These are phyloP conservation scores for Rhodomyrtus tomentosa DNA, from an alignment of 345 rosid species.

Conservation along the genomic window DNA sequence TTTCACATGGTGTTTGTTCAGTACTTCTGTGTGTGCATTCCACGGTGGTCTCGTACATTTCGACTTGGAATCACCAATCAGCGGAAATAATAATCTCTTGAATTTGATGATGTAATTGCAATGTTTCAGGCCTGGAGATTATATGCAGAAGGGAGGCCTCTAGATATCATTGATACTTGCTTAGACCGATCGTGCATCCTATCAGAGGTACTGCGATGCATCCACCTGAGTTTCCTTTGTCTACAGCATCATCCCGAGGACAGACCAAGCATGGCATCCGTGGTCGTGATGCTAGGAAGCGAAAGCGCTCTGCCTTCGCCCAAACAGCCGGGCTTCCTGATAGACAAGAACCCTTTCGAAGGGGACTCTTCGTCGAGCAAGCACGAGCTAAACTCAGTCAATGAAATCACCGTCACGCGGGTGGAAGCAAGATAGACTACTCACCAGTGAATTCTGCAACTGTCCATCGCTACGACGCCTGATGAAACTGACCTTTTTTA, in stretches of 20 bases:
- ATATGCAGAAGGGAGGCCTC: slow-evolving; percentile 14
- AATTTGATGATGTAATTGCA: background rate
- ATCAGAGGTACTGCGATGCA: slow-evolving; percentile 16
- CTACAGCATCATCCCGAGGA: slow-evolving; percentile 29
- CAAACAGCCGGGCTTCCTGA: slow-evolving; percentile 30
- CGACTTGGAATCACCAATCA: background rate
- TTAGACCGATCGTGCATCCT: background rate
- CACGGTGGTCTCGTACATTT: background rate
- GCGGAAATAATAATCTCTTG: background rate
- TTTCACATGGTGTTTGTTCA: background rate
- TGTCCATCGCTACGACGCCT: background rate
- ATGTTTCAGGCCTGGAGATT: slow-evolving; percentile 27
- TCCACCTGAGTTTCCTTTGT: slow-evolving; percentile 32
- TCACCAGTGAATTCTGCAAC: background rate
- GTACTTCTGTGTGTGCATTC: background rate
- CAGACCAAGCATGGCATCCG: slow-evolving; percentile 30
- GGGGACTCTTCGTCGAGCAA: slow-evolving; percentile 14
- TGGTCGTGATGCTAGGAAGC: slow-evolving; percentile 33
- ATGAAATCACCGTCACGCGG: slow-evolving; percentile 15
- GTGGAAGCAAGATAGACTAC: background rate
- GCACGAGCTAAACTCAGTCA: background rate
- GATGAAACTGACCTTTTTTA: background rate
- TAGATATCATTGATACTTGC: slow-evolving; percentile 8
- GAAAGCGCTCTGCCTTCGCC: slow-evolving; percentile 23
- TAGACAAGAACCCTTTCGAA: slow-evolving; percentile 4